Base-by-base conservation (phyloP, 345 rosid species). In the Iberis pinnata region DNA sequence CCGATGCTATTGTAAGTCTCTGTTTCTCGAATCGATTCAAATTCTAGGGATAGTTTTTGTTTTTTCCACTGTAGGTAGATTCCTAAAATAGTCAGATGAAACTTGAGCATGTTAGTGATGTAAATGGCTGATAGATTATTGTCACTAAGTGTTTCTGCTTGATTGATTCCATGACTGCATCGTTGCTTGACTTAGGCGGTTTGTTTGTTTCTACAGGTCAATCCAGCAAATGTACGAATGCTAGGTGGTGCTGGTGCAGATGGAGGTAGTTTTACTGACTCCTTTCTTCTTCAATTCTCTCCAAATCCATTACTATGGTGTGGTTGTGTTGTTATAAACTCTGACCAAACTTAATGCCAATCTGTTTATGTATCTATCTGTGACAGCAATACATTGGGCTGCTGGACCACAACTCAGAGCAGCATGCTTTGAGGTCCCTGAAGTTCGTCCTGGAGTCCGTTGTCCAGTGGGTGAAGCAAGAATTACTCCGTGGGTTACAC, bases 241-340 rank as follows among this genome's bases (percentile, higher is more conserved):
- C 74, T 89, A 46, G 94, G 97, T 48, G 97, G 97, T 49, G 92
- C 88, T 65, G 97, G 96, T 39, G 97, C 90, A 0, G 94, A 89
- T 71, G 94, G 97, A 76, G 89, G 97, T 83, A 10, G n/a, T 3
- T 15, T 36, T 12, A 38, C n/a, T 6, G 9, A 40, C 32, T 12
- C 2, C 31, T 14, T 12, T 17, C 27, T 9, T 37, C 10, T 36
- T 38, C 9, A 31, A 1, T 29, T 4, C 2, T 39, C 40, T 42
- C 8, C 6, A 4, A 12, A 1, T 10, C 7, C n/a, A 18, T 42
- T 46, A 4, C 9, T 49, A 35, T 55, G 36, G 45, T 58, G 47
- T 22, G 24, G 15, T 17, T 40, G 41, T 29, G 6, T 25, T 40
- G 15, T 33, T 48, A 5, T 12, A 3, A 19, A 18, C 1, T 25